Percentiles rank a stretch among this genome's conserved stretches.
Conservation (phyloP, 495 filamentous ascomycete species). For the Neurospora africana region DNA sequence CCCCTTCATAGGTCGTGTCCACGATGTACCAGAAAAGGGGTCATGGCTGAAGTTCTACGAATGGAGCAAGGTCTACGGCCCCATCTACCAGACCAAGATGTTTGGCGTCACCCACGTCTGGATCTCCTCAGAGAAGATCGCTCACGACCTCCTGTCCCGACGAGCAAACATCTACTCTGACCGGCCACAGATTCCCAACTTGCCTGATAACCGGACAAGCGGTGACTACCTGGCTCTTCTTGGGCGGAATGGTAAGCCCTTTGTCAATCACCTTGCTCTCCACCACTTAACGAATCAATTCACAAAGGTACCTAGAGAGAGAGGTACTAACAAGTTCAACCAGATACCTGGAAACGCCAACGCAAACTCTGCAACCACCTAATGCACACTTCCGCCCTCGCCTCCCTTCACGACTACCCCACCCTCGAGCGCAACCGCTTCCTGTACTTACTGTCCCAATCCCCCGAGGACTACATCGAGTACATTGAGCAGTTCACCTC, state of each 20-base stretch:
- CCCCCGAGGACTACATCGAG: slow-evolving; percentile 39
- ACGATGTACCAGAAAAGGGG: slow-evolving; percentile 42
- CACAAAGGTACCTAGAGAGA: too few species aligned
- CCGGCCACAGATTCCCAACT: slow-evolving; percentile 44
- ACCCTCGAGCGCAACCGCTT: slow-evolving; percentile 44
- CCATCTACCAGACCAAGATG: slow-evolving; percentile 49
- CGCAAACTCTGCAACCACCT: slow-evolving; percentile 47
- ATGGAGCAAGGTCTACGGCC: slow-evolving; percentile 53
- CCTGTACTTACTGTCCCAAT: slow-evolving; percentile 31
- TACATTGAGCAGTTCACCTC: slow-evolving; percentile 49
- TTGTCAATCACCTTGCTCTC: too few species aligned
- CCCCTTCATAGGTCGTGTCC: slow-evolving; percentile 47
- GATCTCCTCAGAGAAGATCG: slow-evolving; percentile 46
- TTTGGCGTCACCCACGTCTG: slow-evolving; percentile 48
- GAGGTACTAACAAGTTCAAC: not conserved
- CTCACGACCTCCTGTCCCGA: slow-evolving; percentile 50
- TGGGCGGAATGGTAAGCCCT: slow-evolving; percentile 35
- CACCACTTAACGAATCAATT: too few species aligned
- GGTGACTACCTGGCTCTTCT: slow-evolving; percentile 46
- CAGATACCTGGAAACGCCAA: slow-evolving; percentile 49
- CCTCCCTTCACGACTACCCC: slow-evolving; percentile 40
- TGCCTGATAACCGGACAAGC: slow-evolving; percentile 44
- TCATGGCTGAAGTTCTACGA: slow-evolving; percentile 50
- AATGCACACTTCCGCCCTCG: slow-evolving; percentile 37
- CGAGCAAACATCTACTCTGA: slow-evolving; percentile 50